A percentile compares a stretch with the other conserved stretches of the same genome.
Evolutionary conservation across 441 rosid genomes (phyloP).

Genomic region (Erodium chrysanthum): DNA sequence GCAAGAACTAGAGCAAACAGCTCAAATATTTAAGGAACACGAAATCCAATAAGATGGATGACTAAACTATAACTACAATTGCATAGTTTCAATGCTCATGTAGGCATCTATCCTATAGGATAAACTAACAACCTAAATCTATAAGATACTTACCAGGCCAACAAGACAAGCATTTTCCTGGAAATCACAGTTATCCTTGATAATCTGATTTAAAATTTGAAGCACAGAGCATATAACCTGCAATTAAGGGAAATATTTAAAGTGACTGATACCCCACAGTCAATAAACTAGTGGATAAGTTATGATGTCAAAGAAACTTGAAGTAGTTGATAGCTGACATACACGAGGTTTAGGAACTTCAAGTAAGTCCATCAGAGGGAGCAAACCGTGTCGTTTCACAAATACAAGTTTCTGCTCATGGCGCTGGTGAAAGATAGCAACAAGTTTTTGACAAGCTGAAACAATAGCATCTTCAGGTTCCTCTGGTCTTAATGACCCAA

Average conservation of each 20-base stretch:
- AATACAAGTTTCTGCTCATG: slow-evolving; percentile 80
- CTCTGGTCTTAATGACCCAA: slow-evolving; percentile 62
- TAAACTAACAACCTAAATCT: too few species aligned
- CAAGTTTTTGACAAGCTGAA: slow-evolving; percentile 75
- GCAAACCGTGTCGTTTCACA: slow-evolving; percentile 83
- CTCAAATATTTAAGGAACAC: too few species aligned
- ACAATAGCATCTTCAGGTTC: slow-evolving; percentile 83
- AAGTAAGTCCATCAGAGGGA: slow-evolving; percentile 81
- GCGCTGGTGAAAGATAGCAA: slow-evolving; percentile 74
- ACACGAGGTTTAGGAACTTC: slow-evolving; percentile 75
- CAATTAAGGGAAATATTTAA: slow-evolving; percentile 18
- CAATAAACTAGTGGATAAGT: too few species aligned
- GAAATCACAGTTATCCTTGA: slow-evolving; percentile 75
- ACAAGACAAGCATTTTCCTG: slow-evolving; percentile 97
- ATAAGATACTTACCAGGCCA: slow-evolving; percentile 79
- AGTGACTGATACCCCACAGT: slow-evolving; percentile 17
- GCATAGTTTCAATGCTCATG: too few species aligned
- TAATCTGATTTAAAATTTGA: slow-evolving; percentile 78
- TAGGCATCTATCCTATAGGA: too few species aligned
- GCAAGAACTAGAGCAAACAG: too few species aligned
- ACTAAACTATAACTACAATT: too few species aligned
- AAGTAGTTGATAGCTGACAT: slow-evolving; percentile 26
- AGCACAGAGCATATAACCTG: slow-evolving; percentile 84
- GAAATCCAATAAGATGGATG: too few species aligned
- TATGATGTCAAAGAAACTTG: too few species aligned